Base-by-base conservation (phyloP, 2,329 filamentous ascomycete genomes). In the Endothia cerciana region DNA sequence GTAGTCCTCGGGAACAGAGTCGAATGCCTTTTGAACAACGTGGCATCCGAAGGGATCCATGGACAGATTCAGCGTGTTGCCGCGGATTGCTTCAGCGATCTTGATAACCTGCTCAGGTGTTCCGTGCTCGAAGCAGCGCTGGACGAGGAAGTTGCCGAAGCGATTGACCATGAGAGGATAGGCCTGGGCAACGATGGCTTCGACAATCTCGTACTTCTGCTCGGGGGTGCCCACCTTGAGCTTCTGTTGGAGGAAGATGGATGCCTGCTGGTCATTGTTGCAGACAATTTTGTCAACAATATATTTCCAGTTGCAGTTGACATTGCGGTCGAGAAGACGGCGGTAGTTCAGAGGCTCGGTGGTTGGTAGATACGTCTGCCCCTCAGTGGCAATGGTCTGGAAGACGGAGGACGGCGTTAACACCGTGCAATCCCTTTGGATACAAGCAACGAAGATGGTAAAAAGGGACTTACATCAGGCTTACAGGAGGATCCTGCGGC, bases 1-100 rank as follows among this genome's bases (percentile, higher is more conserved):
- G 84, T 97, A 97, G 72, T 97, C 92, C 77, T 99, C 96, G 0
- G 95, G 93, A 36, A 99, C 95, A 63, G 92, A 96, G 77, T 99
- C 96, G 75, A 99, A 98, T 0, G 95, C 96, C 80, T 99, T 99
- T 79, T 99, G 95, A 58, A 99, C 91, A 55, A 99, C 95, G 76
- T 99, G 95, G 74, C 95, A 99, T 28, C 95, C 95, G 76, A 99
- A 99, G 0, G 96, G 92, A 77, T 99, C 96, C 94, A 98, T 98
- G 70, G 94, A 98, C 60, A 99, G 86, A 69, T 88, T 95, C 71
- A 99, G 84, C 17, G 94, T 97, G 73, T 97, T 97, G 65, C 94
- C 94, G 72, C 94, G 91, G 73, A 99, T 97, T 36, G 93, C 89
- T 76, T 96, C 91, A 38, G 95, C 95, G 77, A 99, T 99, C 72